Evolutionary conservation across 1,139 yeast species (phyloP).

Genomic region (Yamadazyma atmosphaerica): DNA sequence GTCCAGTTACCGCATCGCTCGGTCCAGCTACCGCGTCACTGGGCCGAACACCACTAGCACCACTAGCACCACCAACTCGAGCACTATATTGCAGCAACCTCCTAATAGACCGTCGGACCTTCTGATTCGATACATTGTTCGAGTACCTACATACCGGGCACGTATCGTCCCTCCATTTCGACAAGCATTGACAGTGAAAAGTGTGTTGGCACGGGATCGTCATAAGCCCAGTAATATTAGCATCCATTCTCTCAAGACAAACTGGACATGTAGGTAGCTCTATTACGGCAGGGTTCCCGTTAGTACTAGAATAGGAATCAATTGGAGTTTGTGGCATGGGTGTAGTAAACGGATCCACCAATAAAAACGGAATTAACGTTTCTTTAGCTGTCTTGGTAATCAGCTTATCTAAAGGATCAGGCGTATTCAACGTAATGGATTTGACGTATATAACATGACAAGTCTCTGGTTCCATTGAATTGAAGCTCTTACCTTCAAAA

Average conservation of each 20-base stretch:
- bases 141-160: slow-evolving; percentile 93
- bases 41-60: too few species aligned
- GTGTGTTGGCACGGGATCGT: slow-evolving; percentile 95
- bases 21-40: too few species aligned
- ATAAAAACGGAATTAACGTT: slow-evolving; percentile 58
- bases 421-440: slow-evolving; percentile 41
- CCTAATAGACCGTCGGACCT: slow-evolving; percentile 34
- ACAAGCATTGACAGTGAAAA: slow-evolving; percentile 85
- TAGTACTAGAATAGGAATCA: not conserved
- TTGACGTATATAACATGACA: slow-evolving; percentile 76
- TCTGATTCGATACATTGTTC: slow-evolving; percentile 39
- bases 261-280: slow-evolving; percentile 95
- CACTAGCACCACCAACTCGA: slow-evolving; percentile 4
- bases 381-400: slow-evolving; percentile 22
- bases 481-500: slow-evolving; percentile 76
- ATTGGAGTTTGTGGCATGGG: slow-evolving; percentile 5
- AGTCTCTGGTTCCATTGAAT: slow-evolving; percentile 84
- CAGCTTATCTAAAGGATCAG: slow-evolving; percentile 12
- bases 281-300: slow-evolving; percentile 16
- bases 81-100: slow-evolving; percentile 32
- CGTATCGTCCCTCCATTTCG: slow-evolving; percentile 87
- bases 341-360: slow-evolving; percentile 71
- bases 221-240: slow-evolving; percentile 74
- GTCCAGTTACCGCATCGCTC: too few species aligned
- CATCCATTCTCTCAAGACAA: slow-evolving; percentile 87